Evolutionary conservation across 345 rosid species (phyloP).

Genomic region (Syzygium aromaticum): DNA sequence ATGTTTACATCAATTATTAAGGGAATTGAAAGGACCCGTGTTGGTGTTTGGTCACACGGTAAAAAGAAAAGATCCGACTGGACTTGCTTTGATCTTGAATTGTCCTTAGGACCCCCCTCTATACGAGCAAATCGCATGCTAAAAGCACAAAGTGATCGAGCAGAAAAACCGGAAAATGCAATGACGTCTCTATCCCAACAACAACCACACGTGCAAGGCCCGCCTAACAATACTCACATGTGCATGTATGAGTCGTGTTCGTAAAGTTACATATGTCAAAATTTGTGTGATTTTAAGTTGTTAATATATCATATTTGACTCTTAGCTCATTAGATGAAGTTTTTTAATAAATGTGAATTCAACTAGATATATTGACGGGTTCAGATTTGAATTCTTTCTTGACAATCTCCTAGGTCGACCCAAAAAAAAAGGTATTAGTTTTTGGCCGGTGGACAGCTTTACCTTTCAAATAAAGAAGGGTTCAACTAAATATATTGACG

Average conservation of each 20-base stretch:
- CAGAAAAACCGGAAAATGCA: neutral
- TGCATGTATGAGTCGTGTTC: accelerated
- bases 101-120: neutral
- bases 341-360: neutral
- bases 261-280: neutral
- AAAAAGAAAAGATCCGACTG: neutral
- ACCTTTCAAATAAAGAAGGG: neutral
- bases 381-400: accelerated
- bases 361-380: neutral
- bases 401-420: accelerated
- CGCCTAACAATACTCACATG: neutral
- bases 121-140: neutral
- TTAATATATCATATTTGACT: neutral
- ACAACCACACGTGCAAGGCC: neutral
- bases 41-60: neutral
- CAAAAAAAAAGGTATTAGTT: no score
- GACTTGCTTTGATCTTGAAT: neutral
- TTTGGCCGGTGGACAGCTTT: neutral
- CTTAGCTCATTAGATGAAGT: neutral
- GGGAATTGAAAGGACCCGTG: neutral
- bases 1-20: neutral
- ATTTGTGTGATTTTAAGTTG: neutral
- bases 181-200: neutral
- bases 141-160: neutral
- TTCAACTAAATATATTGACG: neutral